These are phyloP conservation scores for Pseudogymnoascus sp. DNA, from an alignment of 2,329 filamentous ascomycete species.

Conservation along the genomic window DNA sequence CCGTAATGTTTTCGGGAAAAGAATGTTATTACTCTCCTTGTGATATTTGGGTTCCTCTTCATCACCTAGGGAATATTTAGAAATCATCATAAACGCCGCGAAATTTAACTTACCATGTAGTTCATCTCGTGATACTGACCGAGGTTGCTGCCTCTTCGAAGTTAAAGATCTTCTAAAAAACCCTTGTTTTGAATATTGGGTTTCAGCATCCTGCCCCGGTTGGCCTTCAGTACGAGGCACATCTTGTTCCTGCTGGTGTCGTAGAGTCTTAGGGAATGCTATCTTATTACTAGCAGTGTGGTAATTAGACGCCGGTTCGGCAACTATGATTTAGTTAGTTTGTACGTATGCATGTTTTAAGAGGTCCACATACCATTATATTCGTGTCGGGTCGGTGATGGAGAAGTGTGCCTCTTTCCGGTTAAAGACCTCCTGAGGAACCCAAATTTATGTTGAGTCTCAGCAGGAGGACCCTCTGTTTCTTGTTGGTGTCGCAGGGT, in stretches of 20 bases:
- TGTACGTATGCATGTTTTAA: background rate
- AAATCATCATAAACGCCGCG: background rate
- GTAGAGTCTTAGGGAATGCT: background rate
- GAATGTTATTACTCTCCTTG: background rate
- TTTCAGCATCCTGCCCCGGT: background rate
- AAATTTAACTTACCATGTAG: background rate
- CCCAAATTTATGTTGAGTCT: background rate
- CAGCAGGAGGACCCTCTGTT: background rate
- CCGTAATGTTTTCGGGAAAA: constrained; percentile 3
- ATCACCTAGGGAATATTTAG: background rate
- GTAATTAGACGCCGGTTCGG: background rate
- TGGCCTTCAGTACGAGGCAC: background rate
- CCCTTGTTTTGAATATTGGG: background rate
- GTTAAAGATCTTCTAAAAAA: constrained; percentile 6
- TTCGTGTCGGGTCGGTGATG: background rate
- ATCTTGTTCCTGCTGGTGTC: background rate
- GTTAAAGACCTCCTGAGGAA: background rate
- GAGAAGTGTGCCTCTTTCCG: constrained; percentile 3
- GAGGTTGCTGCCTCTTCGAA: background rate
- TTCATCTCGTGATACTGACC: background rate
- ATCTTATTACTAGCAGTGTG: background rate
- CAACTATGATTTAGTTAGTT: background rate
- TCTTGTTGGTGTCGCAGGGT: background rate
- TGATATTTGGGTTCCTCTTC: background rate
- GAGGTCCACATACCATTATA: background rate